phyloP scores from a whole-genome alignment of 1,284 basidiomycete genomes.

The Afroboletus lepidellus region DNA sequence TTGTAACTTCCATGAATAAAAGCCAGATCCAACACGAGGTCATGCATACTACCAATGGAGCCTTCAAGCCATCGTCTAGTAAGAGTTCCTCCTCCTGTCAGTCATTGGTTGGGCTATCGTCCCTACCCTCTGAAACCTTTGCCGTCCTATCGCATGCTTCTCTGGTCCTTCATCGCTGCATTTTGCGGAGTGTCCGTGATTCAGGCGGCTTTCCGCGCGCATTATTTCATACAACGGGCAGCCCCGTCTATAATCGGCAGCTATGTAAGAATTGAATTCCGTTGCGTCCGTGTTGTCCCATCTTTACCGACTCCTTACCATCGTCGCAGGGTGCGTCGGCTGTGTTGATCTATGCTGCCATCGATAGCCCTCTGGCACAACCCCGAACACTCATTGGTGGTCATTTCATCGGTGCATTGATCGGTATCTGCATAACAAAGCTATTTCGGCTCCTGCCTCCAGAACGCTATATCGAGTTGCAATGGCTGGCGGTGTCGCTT shows the following conservation, averaged over 20 bases:
- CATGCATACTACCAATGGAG: neutral
- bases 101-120: slow-evolving; percentile 17
- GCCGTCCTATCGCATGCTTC: slow-evolving; percentile 1
- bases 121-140: slow-evolving; percentile 7
- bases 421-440: slow-evolving; percentile 54
- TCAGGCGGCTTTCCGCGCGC: slow-evolving; percentile 52
- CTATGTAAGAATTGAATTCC: slow-evolving; percentile 16
- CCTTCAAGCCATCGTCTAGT: neutral
- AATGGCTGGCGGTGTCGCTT: slow-evolving; percentile 58
- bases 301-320: too few relatives aligned
- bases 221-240: slow-evolving; percentile 46
- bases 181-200: slow-evolving; percentile 57
- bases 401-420: slow-evolving; percentile 23
- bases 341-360: slow-evolving; percentile 56
- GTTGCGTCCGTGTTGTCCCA: neutral
- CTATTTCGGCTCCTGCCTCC: slow-evolving; percentile 48
- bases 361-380: slow-evolving; percentile 61
- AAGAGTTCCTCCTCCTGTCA: slow-evolving; percentile 5
- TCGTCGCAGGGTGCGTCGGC: slow-evolving; percentile 57
- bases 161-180: slow-evolving; percentile 49
- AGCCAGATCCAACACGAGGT: neutral
- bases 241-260: slow-evolving; percentile 41
- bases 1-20: neutral
- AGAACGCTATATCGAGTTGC: slow-evolving; percentile 43
- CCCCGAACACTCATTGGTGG: slow-evolving; percentile 54